Evolutionary conservation across 495 filamentous ascomycete genomes (phyloP).

Genomic region (Schizothecium vesticola): DNA sequence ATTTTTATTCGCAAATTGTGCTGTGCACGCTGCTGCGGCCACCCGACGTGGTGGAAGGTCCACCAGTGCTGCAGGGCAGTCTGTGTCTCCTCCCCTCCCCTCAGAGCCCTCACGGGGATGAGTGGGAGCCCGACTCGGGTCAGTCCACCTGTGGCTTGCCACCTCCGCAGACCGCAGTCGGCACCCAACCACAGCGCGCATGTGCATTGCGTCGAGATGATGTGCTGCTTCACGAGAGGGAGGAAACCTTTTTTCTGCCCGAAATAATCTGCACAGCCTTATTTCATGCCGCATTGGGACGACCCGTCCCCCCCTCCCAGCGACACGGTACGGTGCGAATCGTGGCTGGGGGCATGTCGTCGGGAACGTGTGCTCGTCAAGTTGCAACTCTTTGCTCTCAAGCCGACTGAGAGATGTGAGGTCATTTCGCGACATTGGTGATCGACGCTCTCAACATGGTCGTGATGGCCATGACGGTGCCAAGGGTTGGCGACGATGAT

Average conservation of each 20-base stretch:
- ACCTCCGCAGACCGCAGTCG: neutral
- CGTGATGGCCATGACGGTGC: neutral
- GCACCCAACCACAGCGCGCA: slow-evolving; percentile 19
- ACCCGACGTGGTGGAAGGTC: slow-evolving; percentile 20
- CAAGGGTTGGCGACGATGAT: neutral
- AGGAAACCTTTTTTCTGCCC: slow-evolving; percentile 1
- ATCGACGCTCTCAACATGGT: neutral
- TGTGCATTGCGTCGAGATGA: slow-evolving; percentile 1
- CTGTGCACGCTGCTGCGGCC: slow-evolving; percentile 22
- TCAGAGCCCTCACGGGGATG: neutral
- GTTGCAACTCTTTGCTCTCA: neutral
- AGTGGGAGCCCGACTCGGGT: neutral
- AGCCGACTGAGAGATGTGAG: neutral
- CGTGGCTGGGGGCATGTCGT: slow-evolving; percentile 26
- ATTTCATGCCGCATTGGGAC: slow-evolving; percentile 21
- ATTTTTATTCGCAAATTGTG: slow-evolving; percentile 32
- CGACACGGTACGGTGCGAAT: slow-evolving; percentile 16
- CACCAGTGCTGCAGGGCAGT: neutral
- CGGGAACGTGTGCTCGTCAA: slow-evolving; percentile 2
- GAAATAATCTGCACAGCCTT: slow-evolving; percentile 34
- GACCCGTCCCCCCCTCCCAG: slow-evolving; percentile 11
- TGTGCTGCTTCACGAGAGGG: slow-evolving; percentile 9
- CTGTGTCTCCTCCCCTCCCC: neutral
- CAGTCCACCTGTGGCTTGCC: slow-evolving; percentile 14
- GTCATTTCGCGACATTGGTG: neutral